Evolutionary conservation across 495 filamentous ascomycete species (phyloP), one percentile per base, ranked within the genome.

Genomic region (Cryomyces antarcticus): DNA sequence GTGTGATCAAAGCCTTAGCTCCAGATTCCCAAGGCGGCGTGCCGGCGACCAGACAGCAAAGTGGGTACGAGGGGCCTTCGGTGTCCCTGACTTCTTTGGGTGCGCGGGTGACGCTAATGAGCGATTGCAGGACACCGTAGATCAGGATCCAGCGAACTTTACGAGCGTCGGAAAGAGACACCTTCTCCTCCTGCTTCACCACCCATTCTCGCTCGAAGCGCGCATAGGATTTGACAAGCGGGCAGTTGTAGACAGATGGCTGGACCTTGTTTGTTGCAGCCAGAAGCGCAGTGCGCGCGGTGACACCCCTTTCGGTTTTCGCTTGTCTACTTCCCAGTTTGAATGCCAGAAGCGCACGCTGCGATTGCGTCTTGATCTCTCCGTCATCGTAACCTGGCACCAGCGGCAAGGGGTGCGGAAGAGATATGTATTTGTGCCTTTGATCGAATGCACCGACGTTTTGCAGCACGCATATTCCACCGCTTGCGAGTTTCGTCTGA

Each of bases 71-170:
- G 7, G 56, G 37, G 1, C 30, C 41, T 30, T 58, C 54, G 7
- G 54, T 47, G 30, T 61, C 55, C 11, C 54, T 47, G 13, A 62
- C 58, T 45, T 61, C 59, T 34, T 49, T 49, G 10, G 61, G 61
- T 0, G 57, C 61, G 17, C 53, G 52, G 4, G 49, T 52, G 7
- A 58, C 50, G 11, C 57, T 61, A 17, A 54, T 49, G 13, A 63
- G 53, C 46, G 61, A 58, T 55, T 86, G 80, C 13, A 86, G 59
- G 10, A 78, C 62, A 30, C 73, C 71, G 54, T 86, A 86, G 33
- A 85, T 68, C 9, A 85, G 58, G 4, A 82, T 61, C 80, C 80
- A 86, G 41, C 80, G 72, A 13, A 63, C 55, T 48, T 60, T 62
- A 4, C 62, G 51, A 13, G 58, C 60, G 31, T 65, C 62, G 3